phyloP scores from a whole-genome alignment of 306 rosid species.

The Gleditsia sinensis region DNA sequence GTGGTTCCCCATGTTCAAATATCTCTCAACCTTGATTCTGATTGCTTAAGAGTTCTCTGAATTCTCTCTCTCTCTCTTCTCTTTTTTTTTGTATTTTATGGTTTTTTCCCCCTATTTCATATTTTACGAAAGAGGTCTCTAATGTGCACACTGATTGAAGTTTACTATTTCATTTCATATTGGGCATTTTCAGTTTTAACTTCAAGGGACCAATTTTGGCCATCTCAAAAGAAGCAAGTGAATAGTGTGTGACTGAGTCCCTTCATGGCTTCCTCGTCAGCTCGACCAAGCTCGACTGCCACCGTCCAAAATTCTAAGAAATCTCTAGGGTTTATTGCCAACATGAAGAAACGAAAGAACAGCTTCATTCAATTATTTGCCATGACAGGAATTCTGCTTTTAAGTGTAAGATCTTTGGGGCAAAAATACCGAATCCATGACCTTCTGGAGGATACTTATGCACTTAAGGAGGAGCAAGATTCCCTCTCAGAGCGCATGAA shows the following conservation, averaged over 20 bases:
- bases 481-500: slow-evolving; percentile 53
- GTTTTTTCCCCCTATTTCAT: too few relatives aligned
- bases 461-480: slow-evolving; percentile 58
- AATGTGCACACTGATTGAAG: too few relatives aligned
- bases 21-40: too few relatives aligned
- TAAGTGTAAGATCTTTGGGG: slow-evolving; percentile 74
- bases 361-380: slow-evolving; percentile 79
- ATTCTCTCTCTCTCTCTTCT: too few relatives aligned
- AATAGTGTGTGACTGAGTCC: neutral
- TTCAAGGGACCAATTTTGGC: too few relatives aligned
- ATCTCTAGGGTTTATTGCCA: slow-evolving; percentile 33
- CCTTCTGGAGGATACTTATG: slow-evolving; percentile 59
- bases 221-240: neutral
- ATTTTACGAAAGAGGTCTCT: too few relatives aligned
- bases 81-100: too few relatives aligned
- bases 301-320: slow-evolving; percentile 37
- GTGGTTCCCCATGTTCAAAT: too few relatives aligned
- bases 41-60: too few relatives aligned
- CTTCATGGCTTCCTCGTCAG: slow-evolving; percentile 63
- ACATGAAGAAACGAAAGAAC: slow-evolving; percentile 64
- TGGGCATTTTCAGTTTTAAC: too few relatives aligned
- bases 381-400: slow-evolving; percentile 71
- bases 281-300: slow-evolving; percentile 38
- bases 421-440: slow-evolving; percentile 78
- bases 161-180: too few relatives aligned